These are phyloP conservation scores for Xylaria sp. DNA, from an alignment of 495 filamentous ascomycete genomes.

Conservation along the genomic window DNA sequence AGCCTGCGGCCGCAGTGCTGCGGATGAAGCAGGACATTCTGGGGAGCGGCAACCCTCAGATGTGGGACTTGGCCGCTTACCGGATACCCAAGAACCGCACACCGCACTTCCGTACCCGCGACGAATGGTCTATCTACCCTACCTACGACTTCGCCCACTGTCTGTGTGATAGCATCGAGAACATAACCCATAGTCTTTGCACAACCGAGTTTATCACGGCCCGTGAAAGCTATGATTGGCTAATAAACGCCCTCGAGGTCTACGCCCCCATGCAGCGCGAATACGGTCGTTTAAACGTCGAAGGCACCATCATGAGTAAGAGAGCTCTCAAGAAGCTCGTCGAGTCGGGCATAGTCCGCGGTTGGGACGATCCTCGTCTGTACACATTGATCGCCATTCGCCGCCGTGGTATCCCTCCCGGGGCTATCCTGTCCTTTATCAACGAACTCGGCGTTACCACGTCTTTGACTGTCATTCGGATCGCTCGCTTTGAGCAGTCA, in stretches of 20 bases:
- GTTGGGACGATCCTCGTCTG: constrained; percentile 89
- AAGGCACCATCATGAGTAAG: constrained; percentile 84
- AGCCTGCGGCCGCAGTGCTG: neutral
- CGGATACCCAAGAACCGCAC: constrained; percentile 52
- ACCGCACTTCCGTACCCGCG: constrained; percentile 75
- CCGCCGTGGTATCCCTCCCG: constrained; percentile 83
- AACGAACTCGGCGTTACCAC: constrained; percentile 90
- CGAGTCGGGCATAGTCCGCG: constrained; percentile 72
- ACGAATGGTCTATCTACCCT: constrained; percentile 84
- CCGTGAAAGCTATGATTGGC: constrained; percentile 86
- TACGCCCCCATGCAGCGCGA: constrained; percentile 69
- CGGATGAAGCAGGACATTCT: constrained; percentile 3
- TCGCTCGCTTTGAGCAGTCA: constrained; percentile 75
- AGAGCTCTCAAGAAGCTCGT: constrained; percentile 81
- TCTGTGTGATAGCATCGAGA: constrained; percentile 83
- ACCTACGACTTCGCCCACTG: constrained; percentile 93
- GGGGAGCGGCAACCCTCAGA: constrained; percentile 44
- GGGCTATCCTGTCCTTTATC: constrained; percentile 85
- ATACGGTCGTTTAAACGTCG: constrained; percentile 80
- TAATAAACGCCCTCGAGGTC: constrained; percentile 71
- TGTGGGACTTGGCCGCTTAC: constrained; percentile 84
- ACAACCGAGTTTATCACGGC: constrained; percentile 84
- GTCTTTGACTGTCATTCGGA: constrained; percentile 72
- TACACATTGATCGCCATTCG: constrained; percentile 88
- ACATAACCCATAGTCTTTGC: constrained; percentile 87